These are phyloP conservation scores for Smittium mucronatum DNA, from an alignment of 371 early-diverging fungal species.

Conservation along the genomic window DNA sequence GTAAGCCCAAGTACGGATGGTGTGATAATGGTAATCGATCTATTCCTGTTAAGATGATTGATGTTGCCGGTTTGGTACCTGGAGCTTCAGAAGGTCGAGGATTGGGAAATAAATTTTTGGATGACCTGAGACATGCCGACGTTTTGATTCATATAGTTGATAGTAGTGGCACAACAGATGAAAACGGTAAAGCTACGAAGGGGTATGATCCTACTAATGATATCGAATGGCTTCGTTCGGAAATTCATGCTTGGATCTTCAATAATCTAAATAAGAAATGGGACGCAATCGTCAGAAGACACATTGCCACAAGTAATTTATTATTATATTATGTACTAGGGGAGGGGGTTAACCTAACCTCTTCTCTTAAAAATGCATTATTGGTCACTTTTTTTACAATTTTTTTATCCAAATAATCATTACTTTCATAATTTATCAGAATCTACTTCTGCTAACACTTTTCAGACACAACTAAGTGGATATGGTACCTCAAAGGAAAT, in stretches of 20 bases:
- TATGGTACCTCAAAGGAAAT: slow-evolving; percentile 46
- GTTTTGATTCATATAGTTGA: slow-evolving; percentile 71
- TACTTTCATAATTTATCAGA: slow-evolving; percentile 24
- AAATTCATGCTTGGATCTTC: slow-evolving; percentile 59
- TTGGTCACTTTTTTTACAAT: too few species aligned
- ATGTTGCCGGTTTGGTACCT: slow-evolving; percentile 70
- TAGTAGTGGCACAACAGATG: slow-evolving; percentile 66
- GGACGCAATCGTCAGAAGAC: slow-evolving; percentile 49
- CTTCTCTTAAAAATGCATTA: too few species aligned
- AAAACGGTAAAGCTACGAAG: slow-evolving; percentile 52
- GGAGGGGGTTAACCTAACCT: not conserved
- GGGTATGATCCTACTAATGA: slow-evolving; percentile 73
- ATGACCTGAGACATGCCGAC: slow-evolving; percentile 61
- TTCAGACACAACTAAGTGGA: slow-evolving; percentile 45
- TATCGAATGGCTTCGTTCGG: slow-evolving; percentile 59
- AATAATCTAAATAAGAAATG: slow-evolving; percentile 55
- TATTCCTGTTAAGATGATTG: slow-evolving; percentile 63
- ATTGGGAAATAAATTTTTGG: slow-evolving; percentile 65
- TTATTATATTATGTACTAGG: slow-evolving; percentile 19
- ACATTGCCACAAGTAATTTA: slow-evolving; percentile 32
- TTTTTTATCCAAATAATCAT: too few species aligned
- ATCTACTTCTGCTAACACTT: slow-evolving; percentile 36
- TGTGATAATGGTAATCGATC: slow-evolving; percentile 49
- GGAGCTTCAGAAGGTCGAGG: slow-evolving; percentile 62
- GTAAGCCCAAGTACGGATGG: slow-evolving; percentile 56